Percentiles rank a stretch among this genome's conserved stretches.
phyloP scores from a whole-genome alignment of 495 filamentous ascomycete genomes.

The Talaromyces trachyspermus region DNA sequence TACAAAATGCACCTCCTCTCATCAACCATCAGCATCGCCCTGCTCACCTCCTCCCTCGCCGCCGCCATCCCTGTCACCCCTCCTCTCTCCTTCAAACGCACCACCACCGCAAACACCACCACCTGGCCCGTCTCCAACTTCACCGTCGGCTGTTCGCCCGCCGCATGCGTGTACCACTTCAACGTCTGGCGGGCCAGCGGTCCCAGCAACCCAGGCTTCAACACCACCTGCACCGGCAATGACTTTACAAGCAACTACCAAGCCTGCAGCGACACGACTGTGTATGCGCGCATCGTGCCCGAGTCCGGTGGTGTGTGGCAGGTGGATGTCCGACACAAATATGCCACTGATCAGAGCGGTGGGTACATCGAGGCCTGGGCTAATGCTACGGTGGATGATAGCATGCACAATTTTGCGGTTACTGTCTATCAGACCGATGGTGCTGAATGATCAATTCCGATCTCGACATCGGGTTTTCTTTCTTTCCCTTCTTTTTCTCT shows the following conservation, averaged over 20 bases:
- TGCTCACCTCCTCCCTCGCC: constrained; percentile 23
- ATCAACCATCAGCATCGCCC: constrained; percentile 12
- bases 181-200: constrained; percentile 23
- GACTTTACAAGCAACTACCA: constrained; percentile 16
- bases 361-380: constrained; percentile 16
- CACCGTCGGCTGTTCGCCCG: constrained; percentile 26
- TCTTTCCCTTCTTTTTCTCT: constrained; percentile 9
- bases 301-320: constrained; percentile 23
- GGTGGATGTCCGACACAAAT: constrained; percentile 28
- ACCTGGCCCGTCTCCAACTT: constrained; percentile 30
- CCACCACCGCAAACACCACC: constrained; percentile 16
- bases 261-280: constrained; percentile 20
- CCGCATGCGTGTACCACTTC: constrained; percentile 30
- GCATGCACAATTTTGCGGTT: constrained; percentile 18
- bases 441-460: background rate
- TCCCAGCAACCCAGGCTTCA: constrained; percentile 31
- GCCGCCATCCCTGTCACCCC: constrained; percentile 13
- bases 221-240: constrained; percentile 32
- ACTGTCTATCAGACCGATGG: constrained; percentile 3
- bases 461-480: constrained; percentile 12
- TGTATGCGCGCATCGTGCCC: constrained; percentile 21
- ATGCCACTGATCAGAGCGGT: constrained; percentile 15
- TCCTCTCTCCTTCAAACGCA: too few species aligned
- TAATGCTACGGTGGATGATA: constrained; percentile 11
- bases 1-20: background rate